These are phyloP conservation scores for Termitomyces heimii DNA, from an alignment of 768 basidiomycete genomes.

Conservation along the genomic window DNA sequence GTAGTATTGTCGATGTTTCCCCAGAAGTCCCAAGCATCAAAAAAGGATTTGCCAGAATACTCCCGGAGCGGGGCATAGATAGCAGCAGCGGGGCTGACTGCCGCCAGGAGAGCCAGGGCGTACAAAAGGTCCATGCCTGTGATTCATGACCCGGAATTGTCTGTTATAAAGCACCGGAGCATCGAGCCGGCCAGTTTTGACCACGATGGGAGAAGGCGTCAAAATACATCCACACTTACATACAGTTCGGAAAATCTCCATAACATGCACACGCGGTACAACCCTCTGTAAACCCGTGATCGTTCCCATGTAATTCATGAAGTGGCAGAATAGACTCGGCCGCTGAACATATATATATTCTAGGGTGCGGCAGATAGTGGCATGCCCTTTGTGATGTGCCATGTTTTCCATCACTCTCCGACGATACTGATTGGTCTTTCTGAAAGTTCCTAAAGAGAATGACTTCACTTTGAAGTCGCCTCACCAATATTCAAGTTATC, in stretches of 20 bases:
- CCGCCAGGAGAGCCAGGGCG: neutral
- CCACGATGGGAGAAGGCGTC: neutral
- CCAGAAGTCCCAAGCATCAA: conserved; percentile 6
- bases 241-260: neutral
- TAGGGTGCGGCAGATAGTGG: neutral
- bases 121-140: neutral
- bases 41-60: conserved; percentile 2
- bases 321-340: neutral
- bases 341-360: neutral
- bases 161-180: neutral
- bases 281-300: neutral
- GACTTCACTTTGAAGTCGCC: neutral
- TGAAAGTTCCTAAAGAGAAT: neutral
- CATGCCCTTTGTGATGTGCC: no score
- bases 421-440: neutral
- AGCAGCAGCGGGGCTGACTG: neutral
- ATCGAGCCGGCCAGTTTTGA: neutral
- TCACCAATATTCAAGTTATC: neutral
- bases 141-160: neutral
- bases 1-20: conserved; percentile 4
- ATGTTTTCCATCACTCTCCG: neutral
- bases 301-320: no score
- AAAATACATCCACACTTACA: neutral
- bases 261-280: neutral
- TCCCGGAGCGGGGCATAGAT: neutral